Base-by-base conservation (phyloP, 148 eudicot species). In the Persicaria tinctoria region DNA sequence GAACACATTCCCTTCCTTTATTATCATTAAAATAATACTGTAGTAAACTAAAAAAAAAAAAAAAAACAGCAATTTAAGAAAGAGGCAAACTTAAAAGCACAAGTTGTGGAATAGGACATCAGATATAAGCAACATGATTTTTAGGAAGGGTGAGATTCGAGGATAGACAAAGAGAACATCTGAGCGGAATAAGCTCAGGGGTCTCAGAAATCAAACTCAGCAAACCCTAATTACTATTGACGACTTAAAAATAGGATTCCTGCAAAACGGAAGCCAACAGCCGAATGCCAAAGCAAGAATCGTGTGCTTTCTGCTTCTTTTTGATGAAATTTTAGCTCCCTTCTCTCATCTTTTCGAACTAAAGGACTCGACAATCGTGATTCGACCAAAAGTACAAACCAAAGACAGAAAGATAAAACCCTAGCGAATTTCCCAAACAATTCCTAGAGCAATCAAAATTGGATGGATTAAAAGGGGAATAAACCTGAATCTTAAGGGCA, bases 401-500 rank as follows among this genome's bases (percentile, higher is more conserved):
- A 57, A 50, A 11, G 9, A 3, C 14, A 64, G 47, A n/a, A 46
- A 56, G 44, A 70, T 3, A 14, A 72, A 51, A 72, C 11, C 8
- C 46, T 5, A 4, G 54, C 70, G 44, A 7, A 44, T 11, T 5
- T 55, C 56, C 41, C 41, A 32, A 54, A 60, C 10, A 4, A 6
- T 32, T 2, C 45, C 54, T 2, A 60, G 48, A 75, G 6, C 20
- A 5, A 66, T 32, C 13, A 63, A 48, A 14, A 47, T 56, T 41
- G 70, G 9, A 66, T 46, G 70, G 46, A 17, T 5, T 1, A 5
- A 66, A 32, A 4, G 38, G 12, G 5, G 32, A 12, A 48, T 71
- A n/a, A 53, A 94, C 98, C 97, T 95, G 98, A 78, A 95, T 95
- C 76, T 77, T 84, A 32, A 83, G 74, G 38, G 98, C 98, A 73